These are phyloP conservation scores for Lotus japonicus DNA, from an alignment of 306 rosid genomes.

Conservation along the genomic window DNA sequence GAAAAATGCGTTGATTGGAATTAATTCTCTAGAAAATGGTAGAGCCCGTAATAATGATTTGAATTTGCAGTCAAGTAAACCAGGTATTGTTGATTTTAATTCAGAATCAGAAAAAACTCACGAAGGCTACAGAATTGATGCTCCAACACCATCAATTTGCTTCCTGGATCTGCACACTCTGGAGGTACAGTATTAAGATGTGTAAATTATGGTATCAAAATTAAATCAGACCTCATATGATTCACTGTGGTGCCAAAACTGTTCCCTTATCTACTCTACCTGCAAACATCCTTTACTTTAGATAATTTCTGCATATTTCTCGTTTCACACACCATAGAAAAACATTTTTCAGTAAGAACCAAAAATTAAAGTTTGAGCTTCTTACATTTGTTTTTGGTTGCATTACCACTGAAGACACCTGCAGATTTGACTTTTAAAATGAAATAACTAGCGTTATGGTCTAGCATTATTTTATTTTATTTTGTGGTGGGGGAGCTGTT, in stretches of 20 bases:
- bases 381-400: not conserved
- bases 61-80: constrained; percentile 45
- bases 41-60: constrained; percentile 25
- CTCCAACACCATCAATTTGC: constrained; percentile 78
- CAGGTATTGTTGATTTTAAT: constrained; percentile 26
- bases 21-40: constrained; percentile 44
- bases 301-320: not conserved
- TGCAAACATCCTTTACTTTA: not conserved
- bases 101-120: constrained; percentile 36
- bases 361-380: not conserved
- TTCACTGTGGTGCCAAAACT: not conserved
- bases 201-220: constrained; percentile 9
- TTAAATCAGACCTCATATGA: not conserved
- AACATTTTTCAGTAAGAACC: not conserved
- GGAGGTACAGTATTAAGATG: constrained; percentile 49
- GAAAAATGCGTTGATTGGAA: constrained; percentile 74
- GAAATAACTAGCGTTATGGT: not conserved
- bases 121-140: constrained; percentile 45
- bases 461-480: not conserved
- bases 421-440: not conserved
- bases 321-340: not conserved
- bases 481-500: not conserved
- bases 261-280: not conserved
- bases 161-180: constrained; percentile 79
- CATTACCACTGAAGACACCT: not conserved